Base-by-base conservation (phyloP, 1,284 basidiomycete species). In the Cryptococcus jaspeensis region DNA sequence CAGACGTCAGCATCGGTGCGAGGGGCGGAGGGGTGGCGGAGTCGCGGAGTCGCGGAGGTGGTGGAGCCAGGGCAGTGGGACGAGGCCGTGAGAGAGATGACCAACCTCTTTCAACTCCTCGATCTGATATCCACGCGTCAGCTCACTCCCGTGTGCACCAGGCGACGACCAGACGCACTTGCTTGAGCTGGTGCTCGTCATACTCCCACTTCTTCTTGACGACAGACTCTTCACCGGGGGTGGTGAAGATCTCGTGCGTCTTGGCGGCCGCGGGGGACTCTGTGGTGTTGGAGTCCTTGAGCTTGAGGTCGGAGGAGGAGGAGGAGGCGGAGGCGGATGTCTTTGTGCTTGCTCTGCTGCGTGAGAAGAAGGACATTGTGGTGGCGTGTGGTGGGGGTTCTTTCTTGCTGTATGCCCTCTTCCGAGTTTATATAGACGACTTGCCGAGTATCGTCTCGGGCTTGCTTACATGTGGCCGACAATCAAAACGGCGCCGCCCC, bases 71-170 rank as follows among this genome's bases (percentile, higher is more conserved):
- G 15, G 48, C 7, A 23, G 23, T 13, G 52, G 35, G 11, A 8
- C 15, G 23, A 23, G 7, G 45, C 35, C 23, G 45, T 5, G 18
- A 42, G 38, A 44, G 13, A 44, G 43, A 62, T 69, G 16, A 58
- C 78, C 56, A 61, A 87, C 89, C 81, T 87, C 80, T 55, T 81
- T 80, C 38, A 91, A 78, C 25, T 81, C 81, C 47, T 82, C 78
- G 52, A 90, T 84, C 75, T 85, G 59, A 2, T 36, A 23, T 13
- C 15, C 20, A 45, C 20, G 28, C 23, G 56, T 63, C 49, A 61
- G 61, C 50, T 16, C 15, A 38, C 16, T 32, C 4, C 13, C 9
- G 23, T 38, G 32, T 8, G 5, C 11, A 25, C 20, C 16, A 23
- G 5, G 22, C 13, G 7, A 54, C 15, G 11, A 12, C 23, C 1